Percentiles rank a stretch among this genome's conserved stretches.
These are phyloP conservation scores for Pseudogymnoascus sp. DNA, from an alignment of 2,329 filamentous ascomycete genomes.

Conservation along the genomic window DNA sequence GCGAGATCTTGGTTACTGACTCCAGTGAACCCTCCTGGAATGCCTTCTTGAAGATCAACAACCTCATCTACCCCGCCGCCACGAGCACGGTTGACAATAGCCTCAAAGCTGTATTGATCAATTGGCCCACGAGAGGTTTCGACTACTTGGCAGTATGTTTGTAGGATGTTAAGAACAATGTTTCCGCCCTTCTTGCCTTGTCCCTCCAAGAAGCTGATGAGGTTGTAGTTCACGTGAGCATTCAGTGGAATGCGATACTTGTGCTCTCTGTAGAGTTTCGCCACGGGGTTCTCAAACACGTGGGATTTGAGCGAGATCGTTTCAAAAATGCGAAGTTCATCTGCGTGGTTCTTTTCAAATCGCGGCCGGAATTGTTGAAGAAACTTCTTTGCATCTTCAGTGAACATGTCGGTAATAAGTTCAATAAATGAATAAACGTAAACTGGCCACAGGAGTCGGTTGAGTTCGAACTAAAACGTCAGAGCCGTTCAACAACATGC, in stretches of 20 bases:
- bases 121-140: slow-evolving; percentile 55
- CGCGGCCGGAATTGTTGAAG: slow-evolving; percentile 58
- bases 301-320: slow-evolving; percentile 72
- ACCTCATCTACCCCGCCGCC: slow-evolving; percentile 54
- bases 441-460: slow-evolving; percentile 82
- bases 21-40: slow-evolving; percentile 55
- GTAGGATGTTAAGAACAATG: slow-evolving; percentile 68
- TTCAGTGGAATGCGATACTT: slow-evolving; percentile 90
- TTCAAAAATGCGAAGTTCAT: slow-evolving; percentile 71
- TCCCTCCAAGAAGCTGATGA: slow-evolving; percentile 85
- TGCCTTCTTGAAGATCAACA: slow-evolving; percentile 55
- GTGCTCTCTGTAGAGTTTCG: slow-evolving; percentile 74
- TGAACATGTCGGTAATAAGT: slow-evolving; percentile 64
- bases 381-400: slow-evolving; percentile 66
- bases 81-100: slow-evolving; percentile 49
- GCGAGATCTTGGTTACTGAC: slow-evolving; percentile 54
- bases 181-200: slow-evolving; percentile 74
- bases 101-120: slow-evolving; percentile 56
- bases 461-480: slow-evolving; percentile 64
- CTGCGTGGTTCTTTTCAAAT: slow-evolving; percentile 71
- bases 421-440: slow-evolving; percentile 91
- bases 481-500: slow-evolving; percentile 16
- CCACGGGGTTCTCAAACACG: slow-evolving; percentile 65
- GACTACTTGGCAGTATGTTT: slow-evolving; percentile 51
- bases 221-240: slow-evolving; percentile 69